Evolutionary conservation across 371 early-diverging fungal species (phyloP), one percentile per base, ranked within the genome.

Genomic region (Lichtheimia ornata): DNA sequence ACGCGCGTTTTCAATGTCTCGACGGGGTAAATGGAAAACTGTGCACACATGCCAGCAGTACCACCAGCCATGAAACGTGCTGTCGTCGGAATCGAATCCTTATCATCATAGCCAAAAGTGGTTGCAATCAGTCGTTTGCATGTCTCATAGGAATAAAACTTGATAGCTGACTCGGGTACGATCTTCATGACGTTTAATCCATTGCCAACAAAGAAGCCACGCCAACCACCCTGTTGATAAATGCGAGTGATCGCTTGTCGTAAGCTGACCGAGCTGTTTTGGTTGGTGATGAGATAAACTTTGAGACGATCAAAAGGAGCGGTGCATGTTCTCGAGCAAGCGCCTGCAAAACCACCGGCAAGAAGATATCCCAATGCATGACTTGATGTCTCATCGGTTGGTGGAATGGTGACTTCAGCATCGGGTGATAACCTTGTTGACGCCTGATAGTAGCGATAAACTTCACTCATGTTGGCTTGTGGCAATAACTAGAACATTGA

Each of bases 301-400:
- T 88, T 89, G n/a, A 90, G 78, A 35, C 92, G 85, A 76, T 92
- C 94, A 60, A 93, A 77, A 3, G 94, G 94, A 13, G 94, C 94
- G 1, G 94, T 93, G 57, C 84, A 86, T 15, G 91, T 89, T 41
- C 94, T 76, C 14, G 88, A 87, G 7, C 92, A 84, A 14, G 89
- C 90, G 50, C 94, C 94, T 22, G 92, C 90, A 43, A 91, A 72
- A 20, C 90, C 93, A 53, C 93, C 93, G 1, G 91, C 90, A 5
- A 85, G 56, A 47, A 92, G 82, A 63, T 91, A 91, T 62, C 83
- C 83, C 41, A 81, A 71, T 1, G 84, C 73, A 57, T 83, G 71
- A 24, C 57, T 61, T 1, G 72, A 71, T 18, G 73, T 70, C 65
- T 80, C 76, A 50, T 76, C 77, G 11, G 83, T 83, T 15, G 84